Conservation (phyloP, 495 filamentous ascomycete genomes). For the Penicillium paradoxum region DNA sequence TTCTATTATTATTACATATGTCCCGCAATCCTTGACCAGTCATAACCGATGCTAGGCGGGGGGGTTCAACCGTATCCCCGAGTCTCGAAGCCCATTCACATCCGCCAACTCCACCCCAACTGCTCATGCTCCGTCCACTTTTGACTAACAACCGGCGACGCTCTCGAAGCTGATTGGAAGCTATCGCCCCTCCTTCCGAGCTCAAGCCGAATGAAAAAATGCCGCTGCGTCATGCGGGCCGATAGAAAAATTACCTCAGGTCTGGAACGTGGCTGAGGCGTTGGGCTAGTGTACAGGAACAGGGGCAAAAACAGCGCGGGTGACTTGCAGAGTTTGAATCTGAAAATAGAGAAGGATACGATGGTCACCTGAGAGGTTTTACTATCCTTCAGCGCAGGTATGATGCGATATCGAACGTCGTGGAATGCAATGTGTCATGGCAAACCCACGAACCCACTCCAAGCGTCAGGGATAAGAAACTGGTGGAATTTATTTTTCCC, state of each 20-base stretch:
- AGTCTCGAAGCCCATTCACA: slow-evolving; percentile 19
- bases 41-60: slow-evolving; percentile 22
- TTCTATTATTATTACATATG: too few relatives aligned
- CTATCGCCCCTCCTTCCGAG: slow-evolving; percentile 20
- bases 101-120: slow-evolving; percentile 12
- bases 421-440: slow-evolving; percentile 29
- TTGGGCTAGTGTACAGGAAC: slow-evolving; percentile 1
- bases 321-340: not conserved
- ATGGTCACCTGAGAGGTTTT: slow-evolving; percentile 6
- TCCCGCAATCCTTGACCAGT: slow-evolving; percentile 10
- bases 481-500: not conserved
- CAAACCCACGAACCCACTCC: not conserved
- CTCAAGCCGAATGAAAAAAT: slow-evolving; percentile 23
- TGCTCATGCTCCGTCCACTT: slow-evolving; percentile 10
- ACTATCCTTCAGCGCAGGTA: not conserved
- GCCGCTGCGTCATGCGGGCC: slow-evolving; percentile 33
- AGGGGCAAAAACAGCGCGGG: not conserved
- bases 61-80: slow-evolving; percentile 4
- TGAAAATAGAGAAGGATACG: not conserved
- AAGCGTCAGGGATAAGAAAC: not conserved
- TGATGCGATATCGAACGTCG: slow-evolving; percentile 17
- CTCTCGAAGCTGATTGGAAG: slow-evolving; percentile 16
- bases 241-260: slow-evolving; percentile 26
- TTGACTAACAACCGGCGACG: slow-evolving; percentile 27
- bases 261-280: slow-evolving; percentile 10